These are phyloP conservation scores for Rubia yunnanensis DNA, from an alignment of 257 asterid species.

Conservation along the genomic window DNA sequence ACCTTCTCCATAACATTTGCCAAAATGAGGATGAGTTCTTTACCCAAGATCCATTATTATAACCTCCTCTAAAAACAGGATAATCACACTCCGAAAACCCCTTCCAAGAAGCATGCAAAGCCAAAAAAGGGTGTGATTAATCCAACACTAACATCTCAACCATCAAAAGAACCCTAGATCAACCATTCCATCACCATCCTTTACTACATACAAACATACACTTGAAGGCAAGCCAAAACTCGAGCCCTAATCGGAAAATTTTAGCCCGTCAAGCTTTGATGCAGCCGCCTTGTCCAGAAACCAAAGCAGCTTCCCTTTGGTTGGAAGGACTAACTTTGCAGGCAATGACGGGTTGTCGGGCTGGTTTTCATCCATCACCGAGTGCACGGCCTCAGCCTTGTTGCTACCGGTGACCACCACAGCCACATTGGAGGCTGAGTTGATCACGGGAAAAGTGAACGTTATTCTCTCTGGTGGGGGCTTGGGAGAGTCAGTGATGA, in stretches of 20 bases:
- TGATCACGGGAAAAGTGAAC: constrained; percentile 54
- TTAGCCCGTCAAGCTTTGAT: constrained; percentile 40
- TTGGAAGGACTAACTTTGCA: constrained; percentile 58
- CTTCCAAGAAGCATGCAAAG: constrained; percentile 12
- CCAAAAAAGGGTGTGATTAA: constrained; percentile 16
- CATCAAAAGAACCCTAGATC: constrained; percentile 9
- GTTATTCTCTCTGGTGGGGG: constrained; percentile 65
- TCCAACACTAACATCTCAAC: constrained; percentile 12
- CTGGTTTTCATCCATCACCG: constrained; percentile 37
- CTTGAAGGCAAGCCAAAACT: constrained; percentile 3
- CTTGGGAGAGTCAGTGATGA: constrained; percentile 53
- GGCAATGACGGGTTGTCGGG: constrained; percentile 43
- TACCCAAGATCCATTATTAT: constrained; percentile 13
- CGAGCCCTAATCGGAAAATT: constrained; percentile 35
- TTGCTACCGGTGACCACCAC: constrained; percentile 36
- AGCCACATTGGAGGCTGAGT: constrained; percentile 54
- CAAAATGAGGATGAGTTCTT: constrained; percentile 1
- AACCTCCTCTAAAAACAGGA: constrained; percentile 13
- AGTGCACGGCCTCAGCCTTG: constrained; percentile 53
- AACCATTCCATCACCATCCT: constrained; percentile 24
- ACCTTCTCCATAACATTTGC: not conserved
- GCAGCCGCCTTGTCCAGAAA: constrained; percentile 71
- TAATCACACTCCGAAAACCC: constrained; percentile 20
- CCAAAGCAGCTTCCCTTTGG: constrained; percentile 70
- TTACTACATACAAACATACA: constrained; percentile 38